Evolutionary conservation across 495 filamentous ascomycete genomes (phyloP), one percentile per base, ranked within the genome.

Genomic region (Penicillium dipodomyicola): DNA sequence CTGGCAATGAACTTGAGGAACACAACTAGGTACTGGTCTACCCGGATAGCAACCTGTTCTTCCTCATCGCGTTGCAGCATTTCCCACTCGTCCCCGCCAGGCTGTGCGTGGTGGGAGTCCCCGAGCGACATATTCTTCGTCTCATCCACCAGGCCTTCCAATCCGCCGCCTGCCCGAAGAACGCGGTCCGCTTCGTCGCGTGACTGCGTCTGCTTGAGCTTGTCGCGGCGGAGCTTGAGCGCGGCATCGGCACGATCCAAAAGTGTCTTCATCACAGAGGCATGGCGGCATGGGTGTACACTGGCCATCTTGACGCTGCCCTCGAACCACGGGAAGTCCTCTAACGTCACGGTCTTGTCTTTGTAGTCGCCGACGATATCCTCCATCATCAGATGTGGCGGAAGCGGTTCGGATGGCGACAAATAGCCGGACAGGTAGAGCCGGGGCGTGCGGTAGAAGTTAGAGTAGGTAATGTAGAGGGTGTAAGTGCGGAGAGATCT

Each of bases 311-410:
- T 95, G 62, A 96, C 82, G 56, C 79, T 83, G 10, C 78, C 74
- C 48, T 89, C 87, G 65, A 90, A 92, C 79, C 92, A 95, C 23
- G 91, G 91, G 71, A 99, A 99, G 69, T 96, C 91, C 72, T 99
- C 95, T 40, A 97, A 84, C 15, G 95, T 99, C 57, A 99, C 94
- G 8, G 94, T 99, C 77, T 99, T 99, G 75, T 97, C 93, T 68
- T 96, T 96, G 80, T 99, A 99, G 80, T 99, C 95, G 64, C 95
- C 93, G 29, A 97, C 89, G 64, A 99, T 97, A 65, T 99, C 95
- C 68, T 99, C 94, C 88, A 97, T 96, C 95, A 99, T 97, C 23
- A 87, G 80, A 23, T 87, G 83, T 3, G 94, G 95, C 6, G 89
- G 82, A 23, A 97, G 89, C 5, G 96, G 92, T 60, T 90, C 84